Conservation (phyloP, 1,284 basidiomycete species). For the Cystobasidium pallidum region DNA sequence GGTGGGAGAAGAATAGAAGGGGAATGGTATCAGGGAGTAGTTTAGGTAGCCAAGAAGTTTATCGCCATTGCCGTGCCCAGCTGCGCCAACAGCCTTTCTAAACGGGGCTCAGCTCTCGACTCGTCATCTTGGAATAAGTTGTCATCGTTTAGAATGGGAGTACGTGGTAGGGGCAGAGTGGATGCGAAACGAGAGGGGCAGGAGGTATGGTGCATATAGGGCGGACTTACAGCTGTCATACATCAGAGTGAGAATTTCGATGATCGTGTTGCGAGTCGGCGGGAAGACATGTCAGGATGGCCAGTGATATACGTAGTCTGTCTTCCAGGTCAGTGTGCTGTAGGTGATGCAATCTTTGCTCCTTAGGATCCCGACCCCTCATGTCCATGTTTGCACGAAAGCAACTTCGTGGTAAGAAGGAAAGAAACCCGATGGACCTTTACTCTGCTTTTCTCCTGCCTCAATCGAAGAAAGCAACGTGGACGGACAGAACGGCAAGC, state of each 20-base stretch:
- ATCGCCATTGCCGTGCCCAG: conserved; percentile 37
- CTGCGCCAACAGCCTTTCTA: conserved; percentile 42
- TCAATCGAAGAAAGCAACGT: neutral
- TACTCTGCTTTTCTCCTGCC: neutral
- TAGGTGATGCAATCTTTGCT: too few relatives aligned
- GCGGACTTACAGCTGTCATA: neutral
- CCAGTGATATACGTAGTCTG: neutral
- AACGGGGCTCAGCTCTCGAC: conserved; percentile 28
- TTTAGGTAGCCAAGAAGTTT: conserved; percentile 44
- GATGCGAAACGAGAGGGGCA: conserved; percentile 1
- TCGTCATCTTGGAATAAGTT: conserved; percentile 41
- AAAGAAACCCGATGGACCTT: neutral
- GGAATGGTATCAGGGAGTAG: conserved; percentile 3
- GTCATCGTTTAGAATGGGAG: conserved; percentile 28
- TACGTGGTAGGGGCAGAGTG: neutral
- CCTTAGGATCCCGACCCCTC: too few relatives aligned
- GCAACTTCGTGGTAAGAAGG: conserved; percentile 4
- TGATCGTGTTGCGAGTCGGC: neutral
- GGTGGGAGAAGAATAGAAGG: neutral
- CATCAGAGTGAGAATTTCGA: conserved; percentile 1
- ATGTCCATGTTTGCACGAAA: too few relatives aligned
- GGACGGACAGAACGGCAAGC: neutral
- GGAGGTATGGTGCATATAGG: conserved; percentile 7
- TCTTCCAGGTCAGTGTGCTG: too few relatives aligned
- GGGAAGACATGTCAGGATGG: too few relatives aligned